Conservation (phyloP, 805 yeast genomes). For the Zygoascus bituminiphila region DNA sequence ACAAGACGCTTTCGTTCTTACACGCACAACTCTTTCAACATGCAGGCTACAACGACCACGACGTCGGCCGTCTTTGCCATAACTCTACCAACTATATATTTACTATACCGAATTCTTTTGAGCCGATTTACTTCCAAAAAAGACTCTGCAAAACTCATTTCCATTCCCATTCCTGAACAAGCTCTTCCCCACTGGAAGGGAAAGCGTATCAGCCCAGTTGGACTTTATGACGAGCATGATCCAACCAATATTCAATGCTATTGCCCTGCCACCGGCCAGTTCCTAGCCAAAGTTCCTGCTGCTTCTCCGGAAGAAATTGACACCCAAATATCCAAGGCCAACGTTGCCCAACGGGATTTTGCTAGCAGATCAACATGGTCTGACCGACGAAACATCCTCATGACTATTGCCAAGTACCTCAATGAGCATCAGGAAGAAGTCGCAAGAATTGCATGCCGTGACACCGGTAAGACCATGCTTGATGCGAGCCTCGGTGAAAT, state of each 20-base stretch:
- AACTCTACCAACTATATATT: conserved; percentile 1
- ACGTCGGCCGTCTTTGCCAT: neutral
- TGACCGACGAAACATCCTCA: conserved; percentile 60
- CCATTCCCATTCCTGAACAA: conserved; percentile 57
- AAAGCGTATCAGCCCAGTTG: conserved; percentile 57
- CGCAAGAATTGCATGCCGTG: conserved; percentile 91
- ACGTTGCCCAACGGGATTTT: conserved; percentile 39
- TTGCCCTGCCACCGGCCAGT: conserved; percentile 96
- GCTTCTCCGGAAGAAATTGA: conserved; percentile 68
- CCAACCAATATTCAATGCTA: conserved; percentile 68
- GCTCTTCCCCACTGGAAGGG: conserved; percentile 92
- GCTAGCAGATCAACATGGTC: conserved; percentile 43
- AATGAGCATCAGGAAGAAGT: conserved; percentile 75
- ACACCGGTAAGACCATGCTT: conserved; percentile 90
- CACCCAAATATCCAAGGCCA: conserved; percentile 43
- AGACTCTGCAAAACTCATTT: conserved; percentile 11
- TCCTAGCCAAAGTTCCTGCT: conserved; percentile 61
- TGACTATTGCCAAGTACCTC: conserved; percentile 63
- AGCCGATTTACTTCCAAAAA: neutral
- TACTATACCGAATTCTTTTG: conserved; percentile 1
- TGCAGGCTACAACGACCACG: neutral
- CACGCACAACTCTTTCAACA: neutral
- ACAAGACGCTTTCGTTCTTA: no score
- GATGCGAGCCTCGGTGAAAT: conserved; percentile 91
- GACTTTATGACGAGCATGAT: conserved; percentile 50